These are phyloP conservation scores for Debaryomyces sp. DNA, from an alignment of 1,139 yeast species.

Conservation along the genomic window DNA sequence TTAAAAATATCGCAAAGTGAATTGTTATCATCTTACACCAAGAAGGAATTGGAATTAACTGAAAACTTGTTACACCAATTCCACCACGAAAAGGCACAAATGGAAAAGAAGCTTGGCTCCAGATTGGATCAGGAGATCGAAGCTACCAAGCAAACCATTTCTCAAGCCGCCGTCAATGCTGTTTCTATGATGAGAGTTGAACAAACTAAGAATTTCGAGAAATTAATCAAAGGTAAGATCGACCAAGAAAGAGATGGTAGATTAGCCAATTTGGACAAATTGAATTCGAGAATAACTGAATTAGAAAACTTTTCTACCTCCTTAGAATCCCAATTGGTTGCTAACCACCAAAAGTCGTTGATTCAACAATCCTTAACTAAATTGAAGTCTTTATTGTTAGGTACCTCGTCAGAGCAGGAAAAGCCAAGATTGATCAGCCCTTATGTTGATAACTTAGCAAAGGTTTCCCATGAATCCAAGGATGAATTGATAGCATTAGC, in stretches of 20 bases:
- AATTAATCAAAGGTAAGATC: slow-evolving; percentile 62
- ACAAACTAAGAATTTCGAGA: slow-evolving; percentile 72
- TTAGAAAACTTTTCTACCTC: slow-evolving; percentile 62
- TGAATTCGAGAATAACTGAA: slow-evolving; percentile 58
- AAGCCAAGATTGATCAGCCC: slow-evolving; percentile 39
- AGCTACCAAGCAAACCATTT: slow-evolving; percentile 67
- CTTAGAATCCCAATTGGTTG: slow-evolving; percentile 58
- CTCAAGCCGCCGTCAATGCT: slow-evolving; percentile 77
- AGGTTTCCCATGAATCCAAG: slow-evolving; percentile 43
- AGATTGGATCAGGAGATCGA: slow-evolving; percentile 68
- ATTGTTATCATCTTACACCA: slow-evolving; percentile 58
- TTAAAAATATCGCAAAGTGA: slow-evolving; percentile 49
- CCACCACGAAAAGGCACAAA: slow-evolving; percentile 57
- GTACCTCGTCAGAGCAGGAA: slow-evolving; percentile 27
- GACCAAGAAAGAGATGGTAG: slow-evolving; percentile 85
- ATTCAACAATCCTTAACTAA: slow-evolving; percentile 59
- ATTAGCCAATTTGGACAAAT: slow-evolving; percentile 65
- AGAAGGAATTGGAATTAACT: slow-evolving; percentile 55
- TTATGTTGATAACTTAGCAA: slow-evolving; percentile 50
- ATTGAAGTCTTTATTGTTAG: slow-evolving; percentile 51
- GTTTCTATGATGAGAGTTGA: slow-evolving; percentile 70
- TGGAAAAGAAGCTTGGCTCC: slow-evolving; percentile 63
- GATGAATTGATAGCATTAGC: slow-evolving; percentile 46
- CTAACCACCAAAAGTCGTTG: slow-evolving; percentile 58
- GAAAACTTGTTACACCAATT: slow-evolving; percentile 51